phyloP scores from a whole-genome alignment of 1,284 basidiomycete species.

The Neolentinus lepideus region DNA sequence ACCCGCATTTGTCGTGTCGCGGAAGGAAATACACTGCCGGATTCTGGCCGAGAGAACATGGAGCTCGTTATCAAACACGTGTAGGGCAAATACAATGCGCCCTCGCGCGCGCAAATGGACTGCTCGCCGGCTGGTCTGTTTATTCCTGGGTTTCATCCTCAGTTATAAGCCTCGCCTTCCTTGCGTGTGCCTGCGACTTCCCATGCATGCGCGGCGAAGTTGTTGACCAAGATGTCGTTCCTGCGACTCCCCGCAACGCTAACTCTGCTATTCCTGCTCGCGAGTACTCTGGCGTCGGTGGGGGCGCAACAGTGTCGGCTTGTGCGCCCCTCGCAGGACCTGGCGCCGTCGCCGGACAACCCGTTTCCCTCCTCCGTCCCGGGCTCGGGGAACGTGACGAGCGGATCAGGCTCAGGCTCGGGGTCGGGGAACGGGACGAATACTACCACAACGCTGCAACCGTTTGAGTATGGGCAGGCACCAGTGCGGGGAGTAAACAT shows the following conservation, averaged over 20 bases:
- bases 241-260: neutral
- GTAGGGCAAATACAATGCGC: no score
- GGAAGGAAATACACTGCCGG: no score
- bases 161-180: no score
- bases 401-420: neutral
- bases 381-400: neutral
- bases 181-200: no score
- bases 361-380: neutral
- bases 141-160: no score
- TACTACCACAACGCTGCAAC: neutral
- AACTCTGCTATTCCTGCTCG: neutral
- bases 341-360: neutral
- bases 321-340: neutral
- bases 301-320: neutral
- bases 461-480: constrained; percentile 42
- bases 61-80: no score
- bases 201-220: no score
- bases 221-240: neutral
- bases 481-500: constrained; percentile 59
- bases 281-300: neutral
- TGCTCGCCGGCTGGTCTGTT: no score
- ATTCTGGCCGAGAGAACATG: no score
- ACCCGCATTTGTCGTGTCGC: no score
- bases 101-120: no score
- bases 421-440: neutral